Conservation (phyloP, 1,139 yeast species). For the Hansenula anomala region DNA sequence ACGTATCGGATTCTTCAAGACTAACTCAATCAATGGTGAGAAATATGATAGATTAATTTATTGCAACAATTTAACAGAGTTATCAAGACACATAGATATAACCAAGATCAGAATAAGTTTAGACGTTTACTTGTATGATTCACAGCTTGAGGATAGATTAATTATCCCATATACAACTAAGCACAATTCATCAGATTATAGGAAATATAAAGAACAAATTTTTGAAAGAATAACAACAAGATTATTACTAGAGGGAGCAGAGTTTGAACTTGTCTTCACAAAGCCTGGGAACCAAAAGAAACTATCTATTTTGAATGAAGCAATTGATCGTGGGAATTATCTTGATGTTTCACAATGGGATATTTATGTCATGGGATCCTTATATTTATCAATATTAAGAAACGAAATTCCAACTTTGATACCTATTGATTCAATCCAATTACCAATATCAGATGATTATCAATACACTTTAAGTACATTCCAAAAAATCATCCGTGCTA, state of each 20-base stretch:
- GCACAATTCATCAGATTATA: slow-evolving; percentile 24
- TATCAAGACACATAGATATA: slow-evolving; percentile 66
- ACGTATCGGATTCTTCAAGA: slow-evolving; percentile 36
- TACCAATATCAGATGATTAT: slow-evolving; percentile 45
- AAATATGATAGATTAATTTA: slow-evolving; percentile 15
- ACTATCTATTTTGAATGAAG: slow-evolving; percentile 45
- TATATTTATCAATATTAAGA: slow-evolving; percentile 43
- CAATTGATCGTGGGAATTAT: slow-evolving; percentile 48
- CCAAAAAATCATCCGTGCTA: slow-evolving; percentile 26
- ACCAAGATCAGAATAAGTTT: slow-evolving; percentile 74
- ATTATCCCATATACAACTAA: slow-evolving; percentile 28
- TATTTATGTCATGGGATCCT: slow-evolving; percentile 51
- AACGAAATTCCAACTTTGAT: slow-evolving; percentile 43
- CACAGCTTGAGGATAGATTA: slow-evolving; percentile 27
- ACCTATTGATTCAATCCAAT: slow-evolving; percentile 34
- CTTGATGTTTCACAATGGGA: slow-evolving; percentile 62
- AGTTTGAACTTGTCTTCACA: slow-evolving; percentile 46
- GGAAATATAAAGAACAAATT: slow-evolving; percentile 30
- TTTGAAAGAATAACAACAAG: slow-evolving; percentile 44
- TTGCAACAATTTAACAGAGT: slow-evolving; percentile 47
- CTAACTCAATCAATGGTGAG: slow-evolving; percentile 10
- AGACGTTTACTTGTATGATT: slow-evolving; percentile 60
- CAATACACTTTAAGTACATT: slow-evolving; percentile 36
- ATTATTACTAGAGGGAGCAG: slow-evolving; percentile 37
- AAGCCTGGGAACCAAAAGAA: slow-evolving; percentile 53